Base-by-base conservation (phyloP, 352 stramenopile genomes). In the Phytophthora nicotianae region DNA sequence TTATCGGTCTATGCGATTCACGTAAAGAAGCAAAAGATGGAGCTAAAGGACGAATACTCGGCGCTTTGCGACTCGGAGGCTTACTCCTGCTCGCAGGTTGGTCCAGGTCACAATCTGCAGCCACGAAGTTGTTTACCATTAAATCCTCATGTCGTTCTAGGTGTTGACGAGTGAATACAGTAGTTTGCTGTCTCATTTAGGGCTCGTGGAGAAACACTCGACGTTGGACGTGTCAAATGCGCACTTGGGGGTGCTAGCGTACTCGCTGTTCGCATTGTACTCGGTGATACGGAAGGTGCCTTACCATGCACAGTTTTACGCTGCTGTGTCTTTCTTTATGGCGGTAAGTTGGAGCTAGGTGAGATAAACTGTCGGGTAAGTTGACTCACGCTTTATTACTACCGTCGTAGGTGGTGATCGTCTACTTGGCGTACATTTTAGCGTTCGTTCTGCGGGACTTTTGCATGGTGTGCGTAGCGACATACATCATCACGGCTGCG, bases 101-200 rank as follows among this genome's bases (percentile, higher is more conserved):
- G 32, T 38, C 32, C 41, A 11, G 5, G 26, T 17, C 7, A 16
- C 16, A 14, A 13, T 29, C 5, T 27, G 19, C 7, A 29, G 40
- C 35, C 16, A 29, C 7, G 24, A 24, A 45, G 23, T 45, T 50
- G 29, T 43, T 19, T 46, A 42, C 45, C 26, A 32, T 54, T 20
- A 11, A 7, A 33, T 33, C 7, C 29, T 14, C 29, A 13, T 14
- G 29, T 38, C 13, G 13, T 17, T n/a, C 17, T 74, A 82, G 71
- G 78, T 88, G 32, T 73, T 88, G 69, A 74, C 70, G 20, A 90
- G 78, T 52, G 72, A 81, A 58, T 85, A 82, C 56, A 78, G 81
- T 7, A 76, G 62, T 54, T 35, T 90, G 47, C 62, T 87, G 38
- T 66, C 64, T 33, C 52, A 77, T 50, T 69, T 73, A 55, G 67